Evolutionary conservation across 192 early-diverging fungal genomes (phyloP).

Genomic region (Gamsiella multidivaricata): DNA sequence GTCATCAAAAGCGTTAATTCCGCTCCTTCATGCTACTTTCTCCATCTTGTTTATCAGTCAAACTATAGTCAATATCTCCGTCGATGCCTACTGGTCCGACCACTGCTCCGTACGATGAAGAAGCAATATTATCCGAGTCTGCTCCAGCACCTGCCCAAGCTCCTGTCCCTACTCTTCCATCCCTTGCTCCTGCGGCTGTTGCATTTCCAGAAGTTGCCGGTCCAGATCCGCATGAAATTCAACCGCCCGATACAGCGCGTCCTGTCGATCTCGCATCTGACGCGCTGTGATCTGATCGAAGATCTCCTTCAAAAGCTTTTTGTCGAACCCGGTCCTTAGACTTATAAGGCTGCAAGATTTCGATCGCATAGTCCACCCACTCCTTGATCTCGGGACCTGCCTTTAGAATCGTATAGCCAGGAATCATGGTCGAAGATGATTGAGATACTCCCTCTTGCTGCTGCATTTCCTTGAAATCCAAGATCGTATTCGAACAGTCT

Average conservation of each 20-base stretch:
- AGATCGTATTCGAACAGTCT: conserved; percentile 15
- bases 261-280: conserved; percentile 22
- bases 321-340: conserved; percentile 16
- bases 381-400: conserved; percentile 39
- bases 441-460: background rate
- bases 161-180: background rate
- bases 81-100: no score
- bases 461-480: conserved; percentile 25
- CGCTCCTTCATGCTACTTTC: no score
- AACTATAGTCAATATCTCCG: no score
- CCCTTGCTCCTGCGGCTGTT: conserved; percentile 8
- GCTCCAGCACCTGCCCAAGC: no score
- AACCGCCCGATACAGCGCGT: conserved; percentile 2
- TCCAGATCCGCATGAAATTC: conserved; percentile 21
- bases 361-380: conserved; percentile 40
- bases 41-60: no score
- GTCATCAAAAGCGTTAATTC: no score
- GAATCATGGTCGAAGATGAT: background rate
- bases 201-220: conserved; percentile 8
- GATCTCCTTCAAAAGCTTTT: conserved; percentile 28
- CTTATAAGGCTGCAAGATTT: conserved; percentile 26
- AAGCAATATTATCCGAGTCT: no score
- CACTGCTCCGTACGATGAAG: no score
- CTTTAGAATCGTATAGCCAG: background rate
- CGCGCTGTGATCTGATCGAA: background rate